These are phyloP conservation scores for Bipolaris oryzae DNA, from an alignment of 2,329 filamentous ascomycete genomes.

Conservation along the genomic window DNA sequence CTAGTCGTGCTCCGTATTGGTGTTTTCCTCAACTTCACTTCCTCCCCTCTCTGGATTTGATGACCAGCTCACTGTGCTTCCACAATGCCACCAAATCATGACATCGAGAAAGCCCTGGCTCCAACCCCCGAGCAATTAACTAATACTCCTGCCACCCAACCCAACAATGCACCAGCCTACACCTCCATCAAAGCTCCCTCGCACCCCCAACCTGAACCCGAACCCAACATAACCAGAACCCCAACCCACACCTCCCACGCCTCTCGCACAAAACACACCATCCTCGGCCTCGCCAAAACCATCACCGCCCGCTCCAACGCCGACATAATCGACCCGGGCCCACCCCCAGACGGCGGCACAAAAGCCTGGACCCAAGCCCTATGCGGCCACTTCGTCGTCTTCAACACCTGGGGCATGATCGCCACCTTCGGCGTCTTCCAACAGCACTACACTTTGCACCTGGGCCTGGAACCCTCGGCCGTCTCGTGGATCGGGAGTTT, in stretches of 20 bases:
- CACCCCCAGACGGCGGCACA: slow-evolving; percentile 47
- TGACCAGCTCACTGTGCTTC: too few species aligned
- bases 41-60: not conserved
- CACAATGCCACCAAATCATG: slow-evolving; percentile 11
- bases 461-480: slow-evolving; percentile 47
- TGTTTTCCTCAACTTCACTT: not conserved
- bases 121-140: slow-evolving; percentile 1
- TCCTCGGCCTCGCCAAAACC: slow-evolving; percentile 30
- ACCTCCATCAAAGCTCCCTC: slow-evolving; percentile 11
- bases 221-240: slow-evolving; percentile 1
- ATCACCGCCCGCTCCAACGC: slow-evolving; percentile 43
- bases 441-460: slow-evolving; percentile 40
- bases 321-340: slow-evolving; percentile 42
- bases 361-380: slow-evolving; percentile 47
- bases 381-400: slow-evolving; percentile 47
- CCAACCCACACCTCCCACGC: slow-evolving; percentile 14
- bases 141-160: not conserved
- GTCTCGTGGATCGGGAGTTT: slow-evolving; percentile 61
- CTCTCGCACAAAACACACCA: slow-evolving; percentile 14
- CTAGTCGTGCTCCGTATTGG: not conserved
- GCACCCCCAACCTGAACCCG: slow-evolving; percentile 1
- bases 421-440: slow-evolving; percentile 48
- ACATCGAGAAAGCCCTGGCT: slow-evolving; percentile 23
- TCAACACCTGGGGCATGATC: slow-evolving; percentile 49
- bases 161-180: slow-evolving; percentile 8